phyloP scores from a whole-genome alignment of 768 basidiomycete genomes.

The Pulveroboletus sp. region DNA sequence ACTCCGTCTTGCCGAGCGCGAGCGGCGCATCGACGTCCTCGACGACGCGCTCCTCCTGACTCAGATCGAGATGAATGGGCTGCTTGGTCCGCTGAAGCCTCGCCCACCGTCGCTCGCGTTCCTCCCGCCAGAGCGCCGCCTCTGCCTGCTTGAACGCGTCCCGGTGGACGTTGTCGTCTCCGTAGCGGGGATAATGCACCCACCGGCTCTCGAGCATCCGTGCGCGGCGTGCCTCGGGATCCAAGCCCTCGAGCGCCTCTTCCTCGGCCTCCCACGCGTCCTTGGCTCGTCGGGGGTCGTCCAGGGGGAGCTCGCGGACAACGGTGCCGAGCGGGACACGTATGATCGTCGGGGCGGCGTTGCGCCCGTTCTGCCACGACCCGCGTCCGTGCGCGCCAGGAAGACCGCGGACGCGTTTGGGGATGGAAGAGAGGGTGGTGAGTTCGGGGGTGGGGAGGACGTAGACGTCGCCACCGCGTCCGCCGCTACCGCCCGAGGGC shows the following conservation, averaged over 20 bases:
- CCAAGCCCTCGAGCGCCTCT: conserved; percentile 49
- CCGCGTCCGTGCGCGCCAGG: conserved; percentile 75
- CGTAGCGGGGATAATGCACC: conserved; percentile 74
- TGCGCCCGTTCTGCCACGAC: conserved; percentile 81
- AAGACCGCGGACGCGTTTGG: conserved; percentile 62
- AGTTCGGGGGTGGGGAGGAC: conserved; percentile 74
- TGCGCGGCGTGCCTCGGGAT: conserved; percentile 42
- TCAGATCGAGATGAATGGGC: conserved; percentile 60
- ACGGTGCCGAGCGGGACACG: conserved; percentile 89
- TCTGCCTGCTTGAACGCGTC: conserved; percentile 74
- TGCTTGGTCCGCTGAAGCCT: conserved; percentile 39
- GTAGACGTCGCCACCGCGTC: conserved; percentile 83
- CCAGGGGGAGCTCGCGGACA: conserved; percentile 66
- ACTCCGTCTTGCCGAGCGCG: conserved; percentile 50
- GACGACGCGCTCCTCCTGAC: conserved; percentile 41
- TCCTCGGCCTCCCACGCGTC: conserved; percentile 76
- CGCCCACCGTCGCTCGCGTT: conserved; percentile 52
- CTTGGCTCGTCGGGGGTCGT: conserved; percentile 59
- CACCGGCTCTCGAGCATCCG: conserved; percentile 64
- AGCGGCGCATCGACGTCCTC: conserved; percentile 49
- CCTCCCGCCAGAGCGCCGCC: conserved; percentile 51
- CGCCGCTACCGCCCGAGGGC: conserved; percentile 92
- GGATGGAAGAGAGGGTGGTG: conserved; percentile 71
- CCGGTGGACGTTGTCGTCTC: conserved; percentile 57
- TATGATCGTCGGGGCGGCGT: conserved; percentile 68